A percentile compares a stretch with the other conserved stretches of the same genome.
These are phyloP conservation scores for Climacium dendroides DNA, from an alignment of 225 moss, liverwort and hornwort species.

Conservation along the genomic window DNA sequence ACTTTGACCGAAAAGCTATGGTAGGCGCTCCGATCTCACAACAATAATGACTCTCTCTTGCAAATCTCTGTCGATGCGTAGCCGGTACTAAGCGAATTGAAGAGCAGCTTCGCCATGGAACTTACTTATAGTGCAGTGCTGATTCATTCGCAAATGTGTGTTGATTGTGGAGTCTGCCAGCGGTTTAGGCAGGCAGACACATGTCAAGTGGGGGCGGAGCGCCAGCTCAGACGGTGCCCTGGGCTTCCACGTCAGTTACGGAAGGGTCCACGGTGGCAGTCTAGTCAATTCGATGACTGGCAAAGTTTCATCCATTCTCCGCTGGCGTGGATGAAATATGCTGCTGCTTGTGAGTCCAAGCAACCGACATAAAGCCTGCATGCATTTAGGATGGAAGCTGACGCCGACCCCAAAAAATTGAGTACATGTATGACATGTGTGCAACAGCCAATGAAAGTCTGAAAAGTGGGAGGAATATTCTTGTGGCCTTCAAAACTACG, in stretches of 20 bases:
- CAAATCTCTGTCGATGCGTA: not conserved
- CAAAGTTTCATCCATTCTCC: not conserved
- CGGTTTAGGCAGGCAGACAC: not conserved
- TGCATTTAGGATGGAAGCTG: not conserved
- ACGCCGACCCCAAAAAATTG: not conserved
- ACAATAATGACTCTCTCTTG: not conserved
- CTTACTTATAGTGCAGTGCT: not conserved
- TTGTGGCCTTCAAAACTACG: fast-evolving
- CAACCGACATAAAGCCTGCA: not conserved
- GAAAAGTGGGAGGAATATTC: not conserved
- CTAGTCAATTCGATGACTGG: not conserved
- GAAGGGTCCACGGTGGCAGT: not conserved
- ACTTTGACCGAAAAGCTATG: no score
- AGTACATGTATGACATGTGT: not conserved
- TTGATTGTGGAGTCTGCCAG: not conserved
- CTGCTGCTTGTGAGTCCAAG: not conserved
- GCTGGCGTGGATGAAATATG: not conserved
- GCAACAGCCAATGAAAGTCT: not conserved
- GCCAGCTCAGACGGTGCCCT: constrained; percentile 2
- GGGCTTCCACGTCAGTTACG: not conserved
- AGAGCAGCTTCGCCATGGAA: no score
- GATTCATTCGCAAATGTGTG: not conserved
- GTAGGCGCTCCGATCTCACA: not conserved
- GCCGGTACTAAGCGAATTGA: not conserved
- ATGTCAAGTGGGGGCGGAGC: not conserved